A percentile compares a stretch with the other conserved stretches of the same genome.
phyloP scores from a whole-genome alignment of 148 eudicot genomes.

The Bassia scoparia region DNA sequence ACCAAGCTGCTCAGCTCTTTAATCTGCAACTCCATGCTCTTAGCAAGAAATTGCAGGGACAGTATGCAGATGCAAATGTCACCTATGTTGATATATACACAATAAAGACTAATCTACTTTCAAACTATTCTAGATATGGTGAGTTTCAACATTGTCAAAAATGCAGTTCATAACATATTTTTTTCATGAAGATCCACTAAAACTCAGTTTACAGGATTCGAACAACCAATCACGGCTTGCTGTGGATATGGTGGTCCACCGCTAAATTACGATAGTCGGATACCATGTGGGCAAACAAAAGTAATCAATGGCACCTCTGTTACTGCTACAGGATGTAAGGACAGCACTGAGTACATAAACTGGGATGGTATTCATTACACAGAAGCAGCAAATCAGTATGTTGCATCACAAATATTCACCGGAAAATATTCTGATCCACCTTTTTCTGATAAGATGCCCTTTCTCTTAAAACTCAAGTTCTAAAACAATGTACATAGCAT shows the following conservation, averaged over 20 bases:
- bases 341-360: constrained; percentile 49
- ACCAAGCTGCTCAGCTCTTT: constrained; percentile 77
- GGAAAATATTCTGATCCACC: constrained; percentile 69
- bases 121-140: constrained; percentile 85
- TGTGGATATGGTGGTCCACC: constrained; percentile 94
- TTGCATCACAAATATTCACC: constrained; percentile 55
- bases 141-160: constrained; percentile 22
- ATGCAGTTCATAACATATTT: background rate
- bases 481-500: constrained; percentile 13
- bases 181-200: constrained; percentile 2
- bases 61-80: constrained; percentile 61
- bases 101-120: constrained; percentile 68
- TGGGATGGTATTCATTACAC: constrained; percentile 82
- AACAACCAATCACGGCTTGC: constrained; percentile 75
- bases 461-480: constrained; percentile 52
- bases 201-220: constrained; percentile 55
- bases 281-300: constrained; percentile 66
- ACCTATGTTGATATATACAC: constrained; percentile 76
- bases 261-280: constrained; percentile 58
- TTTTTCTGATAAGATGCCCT: constrained; percentile 51
- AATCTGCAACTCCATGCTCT: constrained; percentile 87
- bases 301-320: constrained; percentile 64
- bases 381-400: constrained; percentile 64
- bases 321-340: constrained; percentile 60
- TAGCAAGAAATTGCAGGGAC: constrained; percentile 57